Percentiles rank a stretch among this genome's conserved stretches.
These are phyloP conservation scores for Flueggea neowawraea DNA, from an alignment of 441 rosid species.

Conservation along the genomic window DNA sequence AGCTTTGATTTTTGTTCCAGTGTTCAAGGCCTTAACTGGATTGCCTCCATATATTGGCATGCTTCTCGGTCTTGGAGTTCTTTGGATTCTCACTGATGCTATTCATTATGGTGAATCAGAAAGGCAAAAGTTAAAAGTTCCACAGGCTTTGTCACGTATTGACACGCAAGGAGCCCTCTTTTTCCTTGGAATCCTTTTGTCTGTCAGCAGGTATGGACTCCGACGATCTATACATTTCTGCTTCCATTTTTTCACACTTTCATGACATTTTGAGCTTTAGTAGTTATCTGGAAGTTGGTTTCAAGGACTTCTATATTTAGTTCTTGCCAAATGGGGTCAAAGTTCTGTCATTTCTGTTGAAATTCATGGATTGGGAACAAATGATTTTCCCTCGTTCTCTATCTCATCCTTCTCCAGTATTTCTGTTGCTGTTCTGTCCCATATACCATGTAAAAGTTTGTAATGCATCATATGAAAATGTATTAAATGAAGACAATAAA, in stretches of 20 bases:
- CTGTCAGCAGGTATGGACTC: constrained; percentile 73
- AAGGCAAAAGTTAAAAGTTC: constrained; percentile 83
- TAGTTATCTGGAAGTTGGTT: no score
- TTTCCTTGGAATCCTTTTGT: constrained; percentile 92
- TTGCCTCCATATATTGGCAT: constrained; percentile 97
- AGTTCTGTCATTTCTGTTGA: no score
- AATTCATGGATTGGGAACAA: no score
- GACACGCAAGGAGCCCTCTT: constrained; percentile 93
- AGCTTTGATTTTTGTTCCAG: constrained; percentile 89
- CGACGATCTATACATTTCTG: neutral
- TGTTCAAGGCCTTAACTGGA: constrained; percentile 90
- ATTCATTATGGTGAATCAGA: constrained; percentile 95
- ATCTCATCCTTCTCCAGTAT: no score
- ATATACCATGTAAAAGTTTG: no score
- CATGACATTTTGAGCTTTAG: no score
- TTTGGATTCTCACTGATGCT: constrained; percentile 97
- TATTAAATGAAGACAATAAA: no score
- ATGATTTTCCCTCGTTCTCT: no score
- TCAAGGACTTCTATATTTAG: no score
- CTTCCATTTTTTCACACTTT: neutral
- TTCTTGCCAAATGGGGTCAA: no score
- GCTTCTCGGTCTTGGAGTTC: constrained; percentile 93
- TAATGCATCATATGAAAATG: no score
- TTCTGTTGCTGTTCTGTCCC: no score
- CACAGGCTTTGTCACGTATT: constrained; percentile 93